Evolutionary conservation across 441 rosid species (phyloP), one percentile per base, ranked within the genome.

Genomic region (Populus trichocarpa): DNA sequence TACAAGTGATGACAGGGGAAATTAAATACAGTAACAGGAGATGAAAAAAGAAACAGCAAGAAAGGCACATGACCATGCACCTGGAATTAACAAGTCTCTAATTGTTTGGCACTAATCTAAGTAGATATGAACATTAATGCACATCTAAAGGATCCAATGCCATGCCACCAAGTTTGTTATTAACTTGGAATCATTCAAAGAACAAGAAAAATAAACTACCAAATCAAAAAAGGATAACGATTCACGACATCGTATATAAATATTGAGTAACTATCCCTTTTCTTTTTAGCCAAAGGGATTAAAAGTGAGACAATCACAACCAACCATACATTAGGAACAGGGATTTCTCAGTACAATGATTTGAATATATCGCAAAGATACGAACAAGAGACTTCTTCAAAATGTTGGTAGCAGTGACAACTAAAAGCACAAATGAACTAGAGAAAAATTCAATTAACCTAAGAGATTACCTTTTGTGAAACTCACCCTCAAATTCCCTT

Each of bases 401-500:
- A 73, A 57, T 46, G 70, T 3, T 63, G 32, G 36, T 9, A 46
- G 13, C 72, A 65, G 33, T 12, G 61, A 11, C 38, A 7, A 3
- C 22, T 25, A 69, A 3, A 53, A 6, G 33, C 6, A 59, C 13
- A 6, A 28, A 66, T 64, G n/a, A 14, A 26, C 42, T 22, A 40
- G 50, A 11, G 46, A 38, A n/a, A 26, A 25, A 66, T 57, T 65
- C 50, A 67, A 5, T 66, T 28, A 38, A 74, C 33, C 13, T 65
- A 79, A 79, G 50, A 11, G 2, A 71, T 57, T 81, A 96, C 98
- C 99, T 96, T 88, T 94, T 96, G 85, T 96, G 98, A 83, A 96
- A 94, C 87, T 94, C 99, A 67, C 92, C 99, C 85, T 91, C 98
- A 69, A 94, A 96, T 84, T 94, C 99, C 86, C 98, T 91, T 74